These are phyloP conservation scores for Lyophyllum shimeji DNA, from an alignment of 768 basidiomycete species.

Conservation along the genomic window DNA sequence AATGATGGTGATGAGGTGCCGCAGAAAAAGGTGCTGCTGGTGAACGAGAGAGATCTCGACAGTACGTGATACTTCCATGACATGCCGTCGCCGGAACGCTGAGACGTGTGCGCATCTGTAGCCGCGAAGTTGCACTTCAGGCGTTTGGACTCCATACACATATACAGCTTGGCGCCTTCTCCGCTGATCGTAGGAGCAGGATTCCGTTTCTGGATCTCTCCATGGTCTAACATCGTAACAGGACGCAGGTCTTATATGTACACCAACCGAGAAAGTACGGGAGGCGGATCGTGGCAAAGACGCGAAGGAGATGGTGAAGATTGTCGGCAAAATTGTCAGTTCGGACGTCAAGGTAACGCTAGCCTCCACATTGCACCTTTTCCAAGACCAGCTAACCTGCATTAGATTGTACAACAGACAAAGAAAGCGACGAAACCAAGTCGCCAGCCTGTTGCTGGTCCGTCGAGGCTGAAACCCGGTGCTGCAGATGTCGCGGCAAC, in stretches of 20 bases:
- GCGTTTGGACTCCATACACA: slow-evolving; percentile 53
- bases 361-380: neutral
- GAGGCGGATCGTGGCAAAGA: slow-evolving; percentile 38
- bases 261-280: slow-evolving; percentile 37
- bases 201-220: slow-evolving; percentile 5
- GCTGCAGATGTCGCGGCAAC: neutral
- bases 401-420: slow-evolving; percentile 8
- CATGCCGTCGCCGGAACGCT: no score
- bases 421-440: slow-evolving; percentile 18
- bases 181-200: slow-evolving; percentile 51
- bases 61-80: slow-evolving; percentile 37
- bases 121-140: slow-evolving; percentile 54
- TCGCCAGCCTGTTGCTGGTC: slow-evolving; percentile 42
- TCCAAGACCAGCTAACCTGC: neutral
- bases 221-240: slow-evolving; percentile 17
- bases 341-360: slow-evolving; percentile 44
- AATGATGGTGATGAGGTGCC: slow-evolving; percentile 43
- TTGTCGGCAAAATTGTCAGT: slow-evolving; percentile 49
- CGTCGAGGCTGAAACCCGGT: slow-evolving; percentile 29
- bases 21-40: slow-evolving; percentile 53
- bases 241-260: slow-evolving; percentile 47
- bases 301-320: slow-evolving; percentile 37
- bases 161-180: slow-evolving; percentile 74
- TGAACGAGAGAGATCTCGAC: slow-evolving; percentile 63
- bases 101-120: slow-evolving; percentile 20